These are phyloP conservation scores for Trypanosoma rangeli DNA, from an alignment of 208 protist genomes.

Conservation along the genomic window DNA sequence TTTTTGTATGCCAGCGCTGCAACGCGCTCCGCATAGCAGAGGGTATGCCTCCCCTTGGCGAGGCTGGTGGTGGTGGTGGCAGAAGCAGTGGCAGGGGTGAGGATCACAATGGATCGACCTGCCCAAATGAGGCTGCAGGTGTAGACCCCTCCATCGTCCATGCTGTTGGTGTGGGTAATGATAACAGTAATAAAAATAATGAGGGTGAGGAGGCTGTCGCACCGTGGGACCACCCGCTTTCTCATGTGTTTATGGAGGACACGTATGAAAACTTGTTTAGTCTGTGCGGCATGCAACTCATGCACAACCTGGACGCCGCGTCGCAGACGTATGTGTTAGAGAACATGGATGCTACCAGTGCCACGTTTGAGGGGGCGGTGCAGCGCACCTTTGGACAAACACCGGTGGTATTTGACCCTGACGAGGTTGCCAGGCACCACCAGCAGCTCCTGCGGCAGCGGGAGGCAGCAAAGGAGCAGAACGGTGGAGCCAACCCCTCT, in stretches of 20 bases:
- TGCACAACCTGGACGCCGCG: constrained; percentile 41
- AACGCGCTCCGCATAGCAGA: constrained; percentile 50
- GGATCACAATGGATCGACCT: not conserved
- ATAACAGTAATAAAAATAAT: constrained; percentile 10
- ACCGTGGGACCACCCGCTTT: constrained; percentile 61
- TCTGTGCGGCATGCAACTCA: constrained; percentile 70
- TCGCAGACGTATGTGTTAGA: constrained; percentile 41
- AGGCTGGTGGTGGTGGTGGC: not conserved
- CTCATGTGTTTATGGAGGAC: constrained; percentile 82
- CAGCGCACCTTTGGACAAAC: constrained; percentile 12
- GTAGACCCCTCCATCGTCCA: not conserved
- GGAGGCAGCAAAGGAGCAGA: not conserved
- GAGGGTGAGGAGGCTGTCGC: not conserved
- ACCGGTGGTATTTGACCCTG: constrained; percentile 18
- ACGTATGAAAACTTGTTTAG: constrained; percentile 72
- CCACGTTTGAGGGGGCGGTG: constrained; percentile 12
- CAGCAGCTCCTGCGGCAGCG: constrained; percentile 11
- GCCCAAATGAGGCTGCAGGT: not conserved
- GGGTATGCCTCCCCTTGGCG: constrained; percentile 9
- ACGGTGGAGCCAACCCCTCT: not conserved
- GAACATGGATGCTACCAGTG: constrained; percentile 13
- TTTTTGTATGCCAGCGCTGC: constrained; percentile 71
- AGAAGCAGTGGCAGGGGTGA: not conserved
- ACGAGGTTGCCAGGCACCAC: constrained; percentile 26
- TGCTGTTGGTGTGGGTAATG: not conserved